Conservation (phyloP, 495 filamentous ascomycete genomes). For the Niebla homalea region DNA sequence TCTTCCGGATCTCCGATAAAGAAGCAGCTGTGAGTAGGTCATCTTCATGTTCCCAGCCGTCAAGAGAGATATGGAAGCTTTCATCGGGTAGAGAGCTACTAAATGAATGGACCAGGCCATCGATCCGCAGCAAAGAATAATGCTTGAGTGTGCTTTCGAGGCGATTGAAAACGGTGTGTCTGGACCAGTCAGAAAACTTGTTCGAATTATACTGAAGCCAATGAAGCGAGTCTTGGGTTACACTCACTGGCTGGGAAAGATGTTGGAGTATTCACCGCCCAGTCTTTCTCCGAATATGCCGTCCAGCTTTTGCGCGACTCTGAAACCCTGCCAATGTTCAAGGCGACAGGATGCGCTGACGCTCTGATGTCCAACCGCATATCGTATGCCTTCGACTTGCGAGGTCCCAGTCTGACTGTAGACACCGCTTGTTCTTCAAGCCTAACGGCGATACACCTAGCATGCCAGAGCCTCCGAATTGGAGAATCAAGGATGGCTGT, state of each 20-base stretch:
- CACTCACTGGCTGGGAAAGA: slow-evolving; percentile 11
- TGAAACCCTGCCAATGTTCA: neutral
- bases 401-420: slow-evolving; percentile 17
- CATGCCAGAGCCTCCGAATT: slow-evolving; percentile 24
- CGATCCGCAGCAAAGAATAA: slow-evolving; percentile 43
- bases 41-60: neutral
- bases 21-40: slow-evolving; percentile 29
- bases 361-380: slow-evolving; percentile 26
- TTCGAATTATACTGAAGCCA: neutral
- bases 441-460: slow-evolving; percentile 25
- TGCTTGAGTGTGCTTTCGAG: slow-evolving; percentile 43
- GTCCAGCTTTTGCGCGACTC: neutral
- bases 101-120: slow-evolving; percentile 20
- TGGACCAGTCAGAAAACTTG: neutral
- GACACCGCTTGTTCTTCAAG: slow-evolving; percentile 32
- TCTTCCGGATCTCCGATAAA: slow-evolving; percentile 38
- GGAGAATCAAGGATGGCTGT: slow-evolving; percentile 25
- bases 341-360: neutral
- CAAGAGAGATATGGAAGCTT: neutral
- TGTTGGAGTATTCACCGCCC: slow-evolving; percentile 14
- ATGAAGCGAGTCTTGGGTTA: slow-evolving; percentile 16
- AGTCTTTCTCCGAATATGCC: neutral
- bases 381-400: slow-evolving; percentile 26
- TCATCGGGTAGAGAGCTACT: no score
- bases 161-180: slow-evolving; percentile 34